Evolutionary conservation across 139 green algal species (phyloP), one percentile per base, ranked within the genome.

Genomic region (Chlorella sorokiniana): DNA sequence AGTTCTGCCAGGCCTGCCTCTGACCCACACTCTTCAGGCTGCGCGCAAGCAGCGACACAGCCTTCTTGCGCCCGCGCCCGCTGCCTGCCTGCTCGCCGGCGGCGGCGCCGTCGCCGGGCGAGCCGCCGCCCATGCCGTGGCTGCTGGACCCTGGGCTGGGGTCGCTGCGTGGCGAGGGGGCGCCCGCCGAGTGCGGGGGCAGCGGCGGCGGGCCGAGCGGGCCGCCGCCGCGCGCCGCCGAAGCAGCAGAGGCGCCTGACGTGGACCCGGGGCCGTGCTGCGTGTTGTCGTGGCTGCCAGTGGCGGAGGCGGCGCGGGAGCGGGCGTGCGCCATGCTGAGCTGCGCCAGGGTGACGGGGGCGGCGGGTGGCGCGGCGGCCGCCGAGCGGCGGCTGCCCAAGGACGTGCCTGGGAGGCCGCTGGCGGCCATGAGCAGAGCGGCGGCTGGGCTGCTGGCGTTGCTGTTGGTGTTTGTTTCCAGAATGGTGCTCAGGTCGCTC

Each of bases 401-500:
- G 52, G 33, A 54, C 1, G 72, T 69, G 72, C 72, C 52, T 22
- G 69, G 33, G 4, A 27, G 40, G 3, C 9, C 25, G 40, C 41
- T 61, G 69, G 27, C 69, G 33, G 72, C 72, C 23, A 52, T 33
- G 23, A 68, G 52, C 33, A 35, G 16, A 7, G 72, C 31, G 4
- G 71, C 35, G 10, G 72, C 18, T 8, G 70, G 22, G 72, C 52
- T 45, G 56, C 61, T 44, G 56, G 38, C 65, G 22, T 45, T 44
- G 35, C 65, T 56, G 75, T 56, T 56, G 75, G 40, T 52, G 42
- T 42, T 42, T 8, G 42, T 37, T 23, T 82, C 76, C 31, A 75
- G 44, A 20, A 82, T 82, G 42, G 62, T 82, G 61, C 38, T 64
- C 10, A 82, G 61, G 25, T 74, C 76, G 62, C 56, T 73, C 76